Conservation (phyloP, 257 asterid genomes). For the Solanum lycopersicoides region DNA sequence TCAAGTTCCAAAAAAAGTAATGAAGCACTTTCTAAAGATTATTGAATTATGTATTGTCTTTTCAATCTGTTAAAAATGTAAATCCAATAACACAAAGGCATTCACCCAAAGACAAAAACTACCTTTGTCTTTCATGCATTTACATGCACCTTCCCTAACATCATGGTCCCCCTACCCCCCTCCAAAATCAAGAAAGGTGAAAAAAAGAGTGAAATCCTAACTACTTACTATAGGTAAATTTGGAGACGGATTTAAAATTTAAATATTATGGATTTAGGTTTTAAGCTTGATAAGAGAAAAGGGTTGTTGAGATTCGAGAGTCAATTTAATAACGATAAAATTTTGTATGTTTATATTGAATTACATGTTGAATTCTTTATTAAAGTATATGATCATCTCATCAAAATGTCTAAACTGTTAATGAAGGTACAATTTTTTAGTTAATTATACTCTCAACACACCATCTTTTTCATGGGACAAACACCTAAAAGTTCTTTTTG, state of each 20-base stretch:
- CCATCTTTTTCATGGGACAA: too few species aligned
- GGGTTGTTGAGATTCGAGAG: not conserved
- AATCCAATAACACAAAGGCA: slow-evolving; percentile 18
- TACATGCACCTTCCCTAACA: slow-evolving; percentile 23
- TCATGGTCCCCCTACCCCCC: not conserved
- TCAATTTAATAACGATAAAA: not conserved
- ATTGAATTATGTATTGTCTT: not conserved
- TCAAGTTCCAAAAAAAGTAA: not conserved
- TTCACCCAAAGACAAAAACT: slow-evolving; percentile 38
- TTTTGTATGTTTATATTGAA: not conserved
- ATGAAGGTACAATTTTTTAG: too few species aligned
- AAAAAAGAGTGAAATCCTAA: too few species aligned
- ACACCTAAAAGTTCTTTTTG: too few species aligned
- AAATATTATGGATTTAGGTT: accelerated
- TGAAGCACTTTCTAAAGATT: not conserved
- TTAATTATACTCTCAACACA: too few species aligned
- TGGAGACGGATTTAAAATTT: not conserved
- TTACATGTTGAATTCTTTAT: too few species aligned
- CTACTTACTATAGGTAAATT: not conserved
- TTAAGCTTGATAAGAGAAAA: not conserved
- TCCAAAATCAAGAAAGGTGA: not conserved
- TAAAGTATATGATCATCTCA: too few species aligned
- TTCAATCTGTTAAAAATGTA: slow-evolving; percentile 12
- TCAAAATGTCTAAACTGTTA: too few species aligned
- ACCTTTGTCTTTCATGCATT: slow-evolving; percentile 67